Percentiles rank a stretch among this genome's conserved stretches.
Conservation (phyloP, 2,329 filamentous ascomycete species). For the Penicillium paneum region DNA sequence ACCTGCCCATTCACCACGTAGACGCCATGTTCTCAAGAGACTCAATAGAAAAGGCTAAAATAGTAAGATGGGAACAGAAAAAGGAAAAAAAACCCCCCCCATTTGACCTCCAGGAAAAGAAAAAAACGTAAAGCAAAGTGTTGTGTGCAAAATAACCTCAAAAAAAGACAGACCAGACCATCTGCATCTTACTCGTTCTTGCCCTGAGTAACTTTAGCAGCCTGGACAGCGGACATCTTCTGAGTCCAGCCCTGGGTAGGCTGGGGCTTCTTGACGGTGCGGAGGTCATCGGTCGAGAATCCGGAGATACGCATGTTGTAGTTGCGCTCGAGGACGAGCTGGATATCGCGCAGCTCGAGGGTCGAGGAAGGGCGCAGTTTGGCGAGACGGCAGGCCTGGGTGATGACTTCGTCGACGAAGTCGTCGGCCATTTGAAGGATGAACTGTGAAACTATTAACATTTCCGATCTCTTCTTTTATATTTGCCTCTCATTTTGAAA, state of each 20-base stretch:
- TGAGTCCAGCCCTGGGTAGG: conserved; percentile 85
- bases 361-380: conserved; percentile 89
- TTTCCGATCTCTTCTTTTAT: not conserved
- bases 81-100: not conserved
- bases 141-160: not conserved
- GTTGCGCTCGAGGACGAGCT: conserved; percentile 76
- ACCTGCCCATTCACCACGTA: conserved; percentile 6
- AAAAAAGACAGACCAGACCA: not conserved
- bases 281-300: conserved; percentile 89
- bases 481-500: not conserved
- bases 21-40: conserved; percentile 4
- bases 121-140: not conserved
- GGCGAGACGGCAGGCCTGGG: conserved; percentile 81
- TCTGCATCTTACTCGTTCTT: conserved; percentile 35
- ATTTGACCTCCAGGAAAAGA: not conserved
- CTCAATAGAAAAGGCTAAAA: conserved; percentile 3
- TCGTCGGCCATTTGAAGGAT: conserved; percentile 87
- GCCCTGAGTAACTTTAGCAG: conserved; percentile 68
- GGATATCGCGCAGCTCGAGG: conserved; percentile 82
- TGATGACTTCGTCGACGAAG: conserved; percentile 88
- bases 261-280: conserved; percentile 89
- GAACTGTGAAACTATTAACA: conserved; percentile 54
- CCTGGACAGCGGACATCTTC: conserved; percentile 96
- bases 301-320: conserved; percentile 93
- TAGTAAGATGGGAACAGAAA: conserved; percentile 1